Evolutionary conservation across 1,139 yeast genomes (phyloP), one percentile per base, ranked within the genome.

Genomic region (Groenewaldozyma sp.): DNA sequence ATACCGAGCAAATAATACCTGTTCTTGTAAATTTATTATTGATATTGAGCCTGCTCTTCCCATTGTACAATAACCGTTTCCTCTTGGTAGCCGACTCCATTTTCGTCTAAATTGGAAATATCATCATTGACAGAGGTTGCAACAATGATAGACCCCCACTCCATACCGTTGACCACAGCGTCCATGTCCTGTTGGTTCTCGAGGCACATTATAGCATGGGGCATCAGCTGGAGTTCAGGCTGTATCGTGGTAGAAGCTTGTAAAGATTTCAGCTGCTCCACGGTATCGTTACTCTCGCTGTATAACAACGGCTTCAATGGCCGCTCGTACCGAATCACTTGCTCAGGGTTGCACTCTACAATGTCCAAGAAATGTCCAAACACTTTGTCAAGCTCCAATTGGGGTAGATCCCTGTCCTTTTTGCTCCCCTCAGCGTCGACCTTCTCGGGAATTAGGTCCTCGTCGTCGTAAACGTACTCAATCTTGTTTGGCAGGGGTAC

Each of bases 1-100:
- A 71, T 52, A 95, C 87, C 59, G 83, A 79, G 48, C 66, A 77
- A 11, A 70, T 70, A 42, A 75, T 83, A 40, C 78, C 78, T 48
- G 54, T 81, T 73, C 63, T 67, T 86, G 63, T 83, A 63, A 42
- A 43, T 36, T 36, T 16, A 18, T 29, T n/a, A n/a, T n/a, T n/a
- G n/a, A n/a, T n/a, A n/a, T n/a, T 24, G 22, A 7, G 18, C 10
- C 4, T 19, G 18, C 29, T 54, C 57, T 59, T 91, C 98, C 97
- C 97, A 91, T 62, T 91, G 98, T 10, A 88, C 95, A 22, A 91
- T 95, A 47, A 83, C 82, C 80, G 82, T 83, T 60, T 91, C 98
- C 56, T 83, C 87, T 1, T 80, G 73, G 53, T 91, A 91, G 0
- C 84, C 95, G 17, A 86, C 91, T 34, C 77, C 74, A 44, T 53